Evolutionary conservation across 768 basidiomycete genomes (phyloP).

Genomic region (Tephrocybe sp.): DNA sequence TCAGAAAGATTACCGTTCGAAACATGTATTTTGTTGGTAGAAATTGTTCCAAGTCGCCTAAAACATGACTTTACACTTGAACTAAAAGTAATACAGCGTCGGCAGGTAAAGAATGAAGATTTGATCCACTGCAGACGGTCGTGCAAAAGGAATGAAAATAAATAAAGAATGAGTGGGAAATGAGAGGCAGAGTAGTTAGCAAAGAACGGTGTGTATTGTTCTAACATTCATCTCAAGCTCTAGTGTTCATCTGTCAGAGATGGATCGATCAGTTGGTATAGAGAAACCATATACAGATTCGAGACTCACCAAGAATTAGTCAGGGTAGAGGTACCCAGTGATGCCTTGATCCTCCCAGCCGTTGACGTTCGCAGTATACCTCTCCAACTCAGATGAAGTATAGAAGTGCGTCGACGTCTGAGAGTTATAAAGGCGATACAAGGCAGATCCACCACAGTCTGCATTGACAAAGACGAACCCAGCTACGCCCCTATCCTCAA

Average conservation of each 20-base stretch:
- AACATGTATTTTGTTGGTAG: no score
- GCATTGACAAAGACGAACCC: constrained; percentile 8
- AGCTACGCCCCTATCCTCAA: constrained; percentile 4
- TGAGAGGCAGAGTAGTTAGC: no score
- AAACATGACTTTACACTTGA: background rate
- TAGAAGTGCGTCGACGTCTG: constrained; percentile 9
- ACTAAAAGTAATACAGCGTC: background rate
- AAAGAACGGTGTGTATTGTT: no score
- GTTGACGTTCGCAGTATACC: background rate
- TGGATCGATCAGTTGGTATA: background rate
- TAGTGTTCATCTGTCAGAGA: no score
- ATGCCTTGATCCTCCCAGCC: constrained; percentile 13
- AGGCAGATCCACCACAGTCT: constrained; percentile 9
- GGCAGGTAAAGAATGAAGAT: background rate
- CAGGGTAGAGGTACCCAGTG: constrained; percentile 7
- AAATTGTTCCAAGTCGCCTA: no score
- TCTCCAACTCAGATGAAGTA: constrained; percentile 8
- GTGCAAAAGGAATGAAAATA: background rate
- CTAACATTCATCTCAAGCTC: no score
- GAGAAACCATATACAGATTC: background rate
- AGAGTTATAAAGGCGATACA: constrained; percentile 13
- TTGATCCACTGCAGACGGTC: no score
- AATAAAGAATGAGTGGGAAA: background rate
- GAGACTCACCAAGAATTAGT: background rate
- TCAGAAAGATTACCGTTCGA: no score